Base-by-base conservation (phyloP, 495 filamentous ascomycete species). In the Tuber magnatum region DNA sequence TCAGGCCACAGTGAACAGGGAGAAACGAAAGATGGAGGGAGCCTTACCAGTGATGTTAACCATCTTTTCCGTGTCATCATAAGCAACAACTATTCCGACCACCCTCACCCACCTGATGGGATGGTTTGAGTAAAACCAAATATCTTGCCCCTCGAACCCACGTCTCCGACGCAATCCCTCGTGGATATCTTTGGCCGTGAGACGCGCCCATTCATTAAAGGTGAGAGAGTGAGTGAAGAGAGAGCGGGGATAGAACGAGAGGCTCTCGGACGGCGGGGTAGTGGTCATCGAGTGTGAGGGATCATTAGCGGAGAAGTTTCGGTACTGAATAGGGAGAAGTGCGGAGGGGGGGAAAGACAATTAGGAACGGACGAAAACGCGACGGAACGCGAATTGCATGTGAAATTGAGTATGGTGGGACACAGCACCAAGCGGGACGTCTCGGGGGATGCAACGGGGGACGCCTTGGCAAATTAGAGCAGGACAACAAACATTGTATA, bases 191-290 rank as follows among this genome's bases (percentile, higher is more conserved):
- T 85, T 83, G 2, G 88, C 89, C 3, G 89, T 90, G 73, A 98
- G 85, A 75, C 92, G 92, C 82, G 91, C 93, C 94, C 93, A 98
- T 80, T 86, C 84, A 81, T 89, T 89, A 84, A 92, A 90, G 28
- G 94, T 97, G 16, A 92, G 92, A 14, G 96, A 97, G 10, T 91
- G 87, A 72, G 87, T 84, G 84, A 94, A 97, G 85, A 93, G 96
- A 84, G 91, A 96, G 28, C 90, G 90, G 24, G 93, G 93, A 82
- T 97, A 97, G 82, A 92, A 88, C 70, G 81, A 85, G 65, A 84
- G 73, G 38, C 70, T 28, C 44, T 75, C 71, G 44, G 70, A 76
- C 75, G 77, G 78, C 75, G 81, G 80, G 82, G 38, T 39, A 39
- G 51, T 77, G 83, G 84, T 87, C 88, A 90, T 90, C 83, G 88